Evolutionary conservation across 805 yeast genomes (phyloP).

Genomic region (Starmerella vitae): DNA sequence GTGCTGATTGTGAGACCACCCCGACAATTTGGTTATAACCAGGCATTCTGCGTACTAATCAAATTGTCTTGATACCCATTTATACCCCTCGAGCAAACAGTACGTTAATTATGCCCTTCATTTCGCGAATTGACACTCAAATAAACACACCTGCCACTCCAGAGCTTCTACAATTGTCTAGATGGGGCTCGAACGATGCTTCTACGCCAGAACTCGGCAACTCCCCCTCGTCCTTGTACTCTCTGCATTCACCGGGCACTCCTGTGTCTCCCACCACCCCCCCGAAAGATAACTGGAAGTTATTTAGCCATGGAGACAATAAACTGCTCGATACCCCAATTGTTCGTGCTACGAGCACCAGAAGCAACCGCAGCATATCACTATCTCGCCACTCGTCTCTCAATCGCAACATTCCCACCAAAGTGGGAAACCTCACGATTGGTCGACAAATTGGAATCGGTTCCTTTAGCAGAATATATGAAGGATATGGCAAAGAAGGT

Average conservation of each 20-base stretch:
- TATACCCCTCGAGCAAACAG: too few relatives aligned
- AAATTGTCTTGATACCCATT: too few relatives aligned
- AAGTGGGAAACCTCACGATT: constrained; percentile 25
- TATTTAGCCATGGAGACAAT: neutral
- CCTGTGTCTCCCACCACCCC: constrained; percentile 7
- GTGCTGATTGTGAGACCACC: too few relatives aligned
- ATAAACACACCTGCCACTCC: constrained; percentile 2
- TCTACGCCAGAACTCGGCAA: neutral
- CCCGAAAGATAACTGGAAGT: neutral
- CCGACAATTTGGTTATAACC: too few relatives aligned
- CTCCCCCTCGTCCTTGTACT: neutral
- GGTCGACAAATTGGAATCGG: constrained; percentile 42
- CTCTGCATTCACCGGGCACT: constrained; percentile 6
- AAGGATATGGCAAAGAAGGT: constrained; percentile 37
- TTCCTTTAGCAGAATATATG: constrained; percentile 79
- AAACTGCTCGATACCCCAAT: neutral
- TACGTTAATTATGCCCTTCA: too few relatives aligned
- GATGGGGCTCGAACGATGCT: constrained; percentile 3
- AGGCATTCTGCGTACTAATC: too few relatives aligned
- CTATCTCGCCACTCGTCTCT: constrained; percentile 8
- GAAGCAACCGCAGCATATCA: neutral
- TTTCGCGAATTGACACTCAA: neutral
- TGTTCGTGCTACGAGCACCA: neutral
- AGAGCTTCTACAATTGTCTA: constrained; percentile 6
- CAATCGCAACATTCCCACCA: constrained; percentile 4